Evolutionary conservation across 148 eudicot genomes (phyloP).

Genomic region (Limonium bicolor): DNA sequence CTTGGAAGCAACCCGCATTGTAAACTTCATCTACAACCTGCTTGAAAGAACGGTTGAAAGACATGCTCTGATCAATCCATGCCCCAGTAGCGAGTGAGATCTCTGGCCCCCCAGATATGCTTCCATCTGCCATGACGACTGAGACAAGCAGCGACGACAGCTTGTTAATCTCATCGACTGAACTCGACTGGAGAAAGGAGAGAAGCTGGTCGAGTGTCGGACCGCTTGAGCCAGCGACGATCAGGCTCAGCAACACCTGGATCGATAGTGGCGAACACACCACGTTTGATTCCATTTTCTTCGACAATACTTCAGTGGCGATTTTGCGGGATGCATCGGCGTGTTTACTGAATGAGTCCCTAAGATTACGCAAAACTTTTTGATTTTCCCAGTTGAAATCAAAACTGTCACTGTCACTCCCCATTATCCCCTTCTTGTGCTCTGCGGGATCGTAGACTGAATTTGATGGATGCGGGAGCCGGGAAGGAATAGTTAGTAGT

Average conservation of each 20-base stretch:
- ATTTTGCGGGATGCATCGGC: no score
- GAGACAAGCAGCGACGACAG: constrained; percentile 47
- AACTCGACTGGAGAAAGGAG: constrained; percentile 29
- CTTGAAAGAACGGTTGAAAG: background rate
- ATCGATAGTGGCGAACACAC: constrained; percentile 66
- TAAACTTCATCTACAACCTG: background rate
- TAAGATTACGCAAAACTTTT: no score
- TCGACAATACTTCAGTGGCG: no score
- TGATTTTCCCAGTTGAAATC: no score
- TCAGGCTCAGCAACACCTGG: constrained; percentile 39
- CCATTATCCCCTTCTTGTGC: no score
- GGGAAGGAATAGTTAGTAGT: no score
- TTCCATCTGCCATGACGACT: constrained; percentile 40
- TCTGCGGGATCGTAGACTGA: no score
- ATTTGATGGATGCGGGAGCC: no score
- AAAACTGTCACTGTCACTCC: no score
- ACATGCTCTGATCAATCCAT: background rate
- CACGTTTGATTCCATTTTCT: constrained; percentile 28
- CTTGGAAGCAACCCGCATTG: background rate
- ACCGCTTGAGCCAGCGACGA: constrained; percentile 58
- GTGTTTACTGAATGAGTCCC: no score
- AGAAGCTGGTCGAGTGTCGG: constrained; percentile 44
- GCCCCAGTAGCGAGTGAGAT: constrained; percentile 17
- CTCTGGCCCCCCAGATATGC: constrained; percentile 37
- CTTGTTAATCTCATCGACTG: constrained; percentile 37